Evolutionary conservation across 2,329 filamentous ascomycete species (phyloP), one percentile per base, ranked within the genome.

Genomic region (Aureobasidium sp.): DNA sequence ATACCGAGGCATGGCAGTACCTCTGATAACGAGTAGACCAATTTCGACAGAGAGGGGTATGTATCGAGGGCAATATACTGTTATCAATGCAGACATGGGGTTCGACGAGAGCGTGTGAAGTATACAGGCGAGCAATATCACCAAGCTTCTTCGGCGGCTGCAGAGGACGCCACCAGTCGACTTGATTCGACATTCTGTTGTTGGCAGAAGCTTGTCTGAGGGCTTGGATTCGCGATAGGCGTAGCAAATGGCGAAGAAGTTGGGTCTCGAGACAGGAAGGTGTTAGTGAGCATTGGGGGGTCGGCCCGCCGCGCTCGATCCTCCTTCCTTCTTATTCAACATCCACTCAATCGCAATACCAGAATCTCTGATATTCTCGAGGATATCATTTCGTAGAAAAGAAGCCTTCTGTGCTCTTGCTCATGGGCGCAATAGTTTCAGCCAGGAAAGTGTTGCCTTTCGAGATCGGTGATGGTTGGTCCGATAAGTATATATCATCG

Each of bases 171-270:
- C 47, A 20, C 20, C 1, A 29, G 8, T 20, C 22, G 51, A 11
- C 53, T 56, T 56, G 14, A 29, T 9, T n/a, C 9, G 29, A 17
- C 42, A 37, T 57, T 31, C 11, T 15, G 27, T 47, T 12, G 8
- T 45, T 58, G 42, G 55, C 55, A 20, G 37, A 58, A 47, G 55
- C 55, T 58, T 58, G 55, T 37, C 15, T 20, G n/a, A n/a, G 29
- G 55, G 12, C 29, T 25, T 47, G 20, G 7, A 22, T 25, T 15
- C 14, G 31, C 27, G 42, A 58, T 37, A 37, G 15, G 29, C 5
- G 22, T 27, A 22, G n/a, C 4, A 12, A 14, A 37, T 29, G n/a
- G 37, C 27, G 27, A 45, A 17, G 9, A 22, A 8, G 41, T 27
- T 20, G 12, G 47, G 55, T 22, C 20, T 47, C 20, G 5, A 37